Base-by-base conservation (phyloP, 495 filamentous ascomycete genomes). In the Tetracladium setigerum region DNA sequence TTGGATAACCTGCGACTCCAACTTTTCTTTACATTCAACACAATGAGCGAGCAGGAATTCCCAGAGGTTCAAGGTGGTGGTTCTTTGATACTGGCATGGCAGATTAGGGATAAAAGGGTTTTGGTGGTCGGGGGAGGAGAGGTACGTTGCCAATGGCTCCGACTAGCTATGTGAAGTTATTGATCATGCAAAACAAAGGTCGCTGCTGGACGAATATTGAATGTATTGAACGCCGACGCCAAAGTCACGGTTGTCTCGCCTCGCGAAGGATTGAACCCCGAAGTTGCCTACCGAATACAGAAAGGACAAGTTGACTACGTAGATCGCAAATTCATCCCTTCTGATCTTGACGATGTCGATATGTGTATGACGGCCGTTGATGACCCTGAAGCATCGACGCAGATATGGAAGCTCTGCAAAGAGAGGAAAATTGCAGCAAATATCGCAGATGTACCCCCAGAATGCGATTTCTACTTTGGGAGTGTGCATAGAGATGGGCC, bases 391-490 rank as follows among this genome's bases (percentile, higher is more conserved):
- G 88, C 89, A 5, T 94, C 87, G 0, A 82, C 89, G 0, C 67
- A 76, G 38, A 89, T 98, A 59, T 97, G 88, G 84, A 87, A 88
- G 53, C 76, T 95, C 0, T 97, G 91, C 71, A 88, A 95, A 57
- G 77, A 84, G 60, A 73, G 70, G 35, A 80, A 81, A 36, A 89
- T 97, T 42, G 79, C 89, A 1, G 89, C 87, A 31, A 98, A 98
- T 64, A 94, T 98, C 42, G 92, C 92, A 49, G 92, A 98, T 65
- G 94, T 97, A 1, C 94, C 94, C 0, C 77, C 89, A 0, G 92
- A 97, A 64, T 98, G 92, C 62, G 92, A 98, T 58, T 98, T 98
- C 61, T 98, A 96, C 66, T 98, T 98, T 64, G 92, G 92, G 38
- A 89, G 84, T 64, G 79, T 96, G 24, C 86, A 98, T 69, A 79